A percentile compares a stretch with the other conserved stretches of the same genome.
These are phyloP conservation scores for Aspergillus persii DNA, from an alignment of 2,329 filamentous ascomycete species.

Conservation along the genomic window DNA sequence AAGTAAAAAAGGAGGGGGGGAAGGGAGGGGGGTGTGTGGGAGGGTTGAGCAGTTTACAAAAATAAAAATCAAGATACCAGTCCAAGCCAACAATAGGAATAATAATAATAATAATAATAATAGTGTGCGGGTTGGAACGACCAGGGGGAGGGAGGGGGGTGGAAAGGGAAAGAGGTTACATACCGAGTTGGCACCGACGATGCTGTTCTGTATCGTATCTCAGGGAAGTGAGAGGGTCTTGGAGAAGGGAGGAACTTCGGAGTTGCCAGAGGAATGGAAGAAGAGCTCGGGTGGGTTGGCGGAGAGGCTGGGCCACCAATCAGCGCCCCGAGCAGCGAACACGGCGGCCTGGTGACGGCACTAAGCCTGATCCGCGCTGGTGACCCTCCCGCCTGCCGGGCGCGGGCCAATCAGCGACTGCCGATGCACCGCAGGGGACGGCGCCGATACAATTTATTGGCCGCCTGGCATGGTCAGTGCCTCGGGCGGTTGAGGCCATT, in stretches of 20 bases:
- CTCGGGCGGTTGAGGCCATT: conserved; percentile 16
- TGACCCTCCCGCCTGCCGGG: background rate
- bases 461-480: background rate
- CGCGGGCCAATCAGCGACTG: conserved; percentile 11
- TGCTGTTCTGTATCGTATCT: background rate
- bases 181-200: background rate
- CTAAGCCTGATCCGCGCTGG: conserved; percentile 15
- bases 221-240: conserved; percentile 5
- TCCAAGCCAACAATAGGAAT: background rate
- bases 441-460: conserved; percentile 19
- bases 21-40: background rate
- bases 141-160: background rate
- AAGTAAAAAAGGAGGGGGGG: background rate
- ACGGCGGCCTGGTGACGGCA: conserved; percentile 7
- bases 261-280: background rate
- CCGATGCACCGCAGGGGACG: background rate
- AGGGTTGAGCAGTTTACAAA: background rate
- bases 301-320: conserved; percentile 4
- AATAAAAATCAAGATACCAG: background rate
- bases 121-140: background rate
- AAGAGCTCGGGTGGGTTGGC: conserved; percentile 5
- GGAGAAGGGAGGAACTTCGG: background rate
- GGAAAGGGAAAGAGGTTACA: conserved; percentile 1
- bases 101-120: background rate
- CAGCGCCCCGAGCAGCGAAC: background rate